These are phyloP conservation scores for Polytolypa hystricis DNA, from an alignment of 2,329 filamentous ascomycete species.

Conservation along the genomic window DNA sequence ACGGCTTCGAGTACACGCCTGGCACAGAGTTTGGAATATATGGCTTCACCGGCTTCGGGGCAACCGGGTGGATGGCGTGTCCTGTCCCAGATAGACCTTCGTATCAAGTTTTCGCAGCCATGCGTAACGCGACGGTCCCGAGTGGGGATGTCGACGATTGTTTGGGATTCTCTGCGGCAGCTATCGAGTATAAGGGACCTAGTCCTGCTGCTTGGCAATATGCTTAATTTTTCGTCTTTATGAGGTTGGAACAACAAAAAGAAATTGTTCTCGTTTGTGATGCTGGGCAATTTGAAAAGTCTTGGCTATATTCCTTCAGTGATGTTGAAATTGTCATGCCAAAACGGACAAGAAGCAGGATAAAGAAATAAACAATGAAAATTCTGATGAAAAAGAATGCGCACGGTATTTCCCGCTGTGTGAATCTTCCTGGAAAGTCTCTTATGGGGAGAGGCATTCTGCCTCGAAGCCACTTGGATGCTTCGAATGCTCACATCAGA, in stretches of 20 bases:
- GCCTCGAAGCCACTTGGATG: too few relatives aligned
- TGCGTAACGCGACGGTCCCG: constrained; percentile 31
- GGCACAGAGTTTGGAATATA: constrained; percentile 20
- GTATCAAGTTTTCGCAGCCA: constrained; percentile 34
- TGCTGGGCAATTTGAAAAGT: too few relatives aligned
- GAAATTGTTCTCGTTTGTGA: too few relatives aligned
- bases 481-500: too few relatives aligned
- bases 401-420: too few relatives aligned
- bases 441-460: too few relatives aligned
- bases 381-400: too few relatives aligned
- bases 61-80: constrained; percentile 35
- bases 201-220: constrained; percentile 32
- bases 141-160: constrained; percentile 28
- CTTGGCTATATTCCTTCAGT: too few relatives aligned
- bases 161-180: constrained; percentile 29
- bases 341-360: too few relatives aligned
- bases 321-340: too few relatives aligned
- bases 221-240: constrained; percentile 18
- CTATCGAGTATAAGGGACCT: constrained; percentile 17
- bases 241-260: background rate
- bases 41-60: constrained; percentile 24
- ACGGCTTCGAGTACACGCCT: constrained; percentile 37
- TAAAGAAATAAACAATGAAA: too few relatives aligned
- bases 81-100: constrained; percentile 19
- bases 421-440: too few relatives aligned